Conservation (phyloP, 139 green algal genomes). For the Closterium sp. region DNA sequence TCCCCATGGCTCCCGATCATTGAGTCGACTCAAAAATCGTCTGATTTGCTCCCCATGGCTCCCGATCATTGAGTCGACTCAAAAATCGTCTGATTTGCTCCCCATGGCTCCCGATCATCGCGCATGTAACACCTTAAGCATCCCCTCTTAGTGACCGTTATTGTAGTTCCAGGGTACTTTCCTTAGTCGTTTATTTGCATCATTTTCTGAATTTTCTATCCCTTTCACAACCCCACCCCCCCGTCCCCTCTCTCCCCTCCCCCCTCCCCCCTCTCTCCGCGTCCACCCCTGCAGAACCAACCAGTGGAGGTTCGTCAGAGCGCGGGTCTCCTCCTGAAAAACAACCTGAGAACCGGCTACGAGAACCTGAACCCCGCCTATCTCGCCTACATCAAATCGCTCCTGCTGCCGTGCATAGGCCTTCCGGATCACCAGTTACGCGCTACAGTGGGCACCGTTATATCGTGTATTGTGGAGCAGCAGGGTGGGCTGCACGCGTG, state of each 20-base stretch:
- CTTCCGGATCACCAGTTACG: conserved; percentile 66
- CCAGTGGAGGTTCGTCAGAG: conserved; percentile 78
- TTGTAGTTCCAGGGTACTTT: no score
- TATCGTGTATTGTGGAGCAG: no score
- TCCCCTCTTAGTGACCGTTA: neutral
- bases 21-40: no score
- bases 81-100: no score
- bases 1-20: no score
- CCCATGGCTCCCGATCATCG: no score
- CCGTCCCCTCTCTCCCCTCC: neutral
- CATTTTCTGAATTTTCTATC: no score
- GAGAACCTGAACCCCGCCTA: conserved; percentile 57
- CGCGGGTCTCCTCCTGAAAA: conserved; percentile 93
- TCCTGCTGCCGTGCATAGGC: conserved; percentile 72
- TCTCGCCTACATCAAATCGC: conserved; percentile 75
- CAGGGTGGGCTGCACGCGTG: conserved; percentile 51
- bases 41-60: no score
- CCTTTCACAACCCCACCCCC: no score
- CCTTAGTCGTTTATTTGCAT: no score
- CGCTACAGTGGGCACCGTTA: conserved; percentile 77
- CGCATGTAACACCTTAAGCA: neutral
- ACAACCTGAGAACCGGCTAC: conserved; percentile 81
- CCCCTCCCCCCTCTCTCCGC: conserved; percentile 53
- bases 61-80: no score
- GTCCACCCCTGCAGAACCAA: neutral